Conservation (phyloP, 495 filamentous ascomycete species). For the Podospora anserina region DNA sequence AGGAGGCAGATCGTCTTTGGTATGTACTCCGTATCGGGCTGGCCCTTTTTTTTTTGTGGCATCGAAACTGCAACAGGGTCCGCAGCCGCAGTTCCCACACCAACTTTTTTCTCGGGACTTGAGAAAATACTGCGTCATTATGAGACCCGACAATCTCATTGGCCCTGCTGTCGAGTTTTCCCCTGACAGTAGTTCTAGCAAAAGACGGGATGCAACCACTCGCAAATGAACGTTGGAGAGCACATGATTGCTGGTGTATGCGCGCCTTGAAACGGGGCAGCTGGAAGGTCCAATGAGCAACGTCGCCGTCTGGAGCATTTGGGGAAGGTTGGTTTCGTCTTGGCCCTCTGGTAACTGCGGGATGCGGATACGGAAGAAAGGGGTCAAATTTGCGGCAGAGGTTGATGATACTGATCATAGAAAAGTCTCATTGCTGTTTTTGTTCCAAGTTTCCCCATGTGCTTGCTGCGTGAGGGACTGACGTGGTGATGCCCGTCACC, state of each 20-base stretch:
- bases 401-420: not conserved
- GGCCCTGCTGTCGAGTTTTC: slow-evolving; percentile 2
- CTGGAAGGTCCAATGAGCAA: not conserved
- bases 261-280: not conserved
- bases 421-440: not conserved
- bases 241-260: slow-evolving; percentile 19
- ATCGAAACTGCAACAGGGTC: not conserved
- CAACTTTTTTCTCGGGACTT: not conserved
- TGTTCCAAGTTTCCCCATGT: not conserved
- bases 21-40: not conserved
- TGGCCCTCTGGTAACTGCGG: not conserved
- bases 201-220: slow-evolving; percentile 12
- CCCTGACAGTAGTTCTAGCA: slow-evolving; percentile 8
- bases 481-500: no score
- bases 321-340: not conserved
- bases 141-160: not conserved
- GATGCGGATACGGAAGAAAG: not conserved
- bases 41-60: not conserved
- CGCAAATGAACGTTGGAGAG: slow-evolving; percentile 6
- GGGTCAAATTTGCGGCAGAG: not conserved
- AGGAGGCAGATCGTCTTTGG: no score
- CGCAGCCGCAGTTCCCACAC: not conserved
- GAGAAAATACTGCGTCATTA: not conserved
- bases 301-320: not conserved
- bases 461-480: no score